Percentiles rank a stretch among this genome's conserved stretches.
Evolutionary conservation across 2,329 filamentous ascomycete species (phyloP).

Genomic region (Paecilomyces dactylethromorphus): DNA sequence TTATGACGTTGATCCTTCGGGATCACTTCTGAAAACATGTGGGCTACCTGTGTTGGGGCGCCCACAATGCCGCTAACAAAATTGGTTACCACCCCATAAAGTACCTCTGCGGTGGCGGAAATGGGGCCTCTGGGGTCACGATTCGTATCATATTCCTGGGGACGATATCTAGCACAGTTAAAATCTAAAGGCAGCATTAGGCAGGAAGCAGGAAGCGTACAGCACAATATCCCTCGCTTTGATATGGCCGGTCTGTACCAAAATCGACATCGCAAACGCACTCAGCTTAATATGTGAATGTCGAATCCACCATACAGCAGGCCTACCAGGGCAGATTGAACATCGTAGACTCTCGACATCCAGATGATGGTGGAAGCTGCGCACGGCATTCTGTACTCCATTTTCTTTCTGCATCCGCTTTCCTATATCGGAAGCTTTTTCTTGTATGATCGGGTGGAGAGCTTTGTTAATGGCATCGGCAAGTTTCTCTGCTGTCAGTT

Average conservation of each 20-base stretch:
- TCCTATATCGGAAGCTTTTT: slow-evolving; percentile 29
- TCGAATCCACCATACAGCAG: not conserved
- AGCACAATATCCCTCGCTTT: not conserved
- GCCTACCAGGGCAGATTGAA: not conserved
- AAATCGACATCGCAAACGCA: not conserved
- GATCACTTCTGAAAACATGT: not conserved
- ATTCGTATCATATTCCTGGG: not conserved
- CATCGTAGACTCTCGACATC: not conserved
- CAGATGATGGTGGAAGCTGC: not conserved
- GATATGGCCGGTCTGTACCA: not conserved
- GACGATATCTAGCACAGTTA: not conserved
- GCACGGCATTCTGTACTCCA: not conserved
- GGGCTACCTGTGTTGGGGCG: not conserved
- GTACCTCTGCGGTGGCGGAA: not conserved
- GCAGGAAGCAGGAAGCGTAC: no score
- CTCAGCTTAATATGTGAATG: not conserved
- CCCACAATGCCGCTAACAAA: not conserved
- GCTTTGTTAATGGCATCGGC: slow-evolving; percentile 39
- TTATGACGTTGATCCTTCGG: not conserved
- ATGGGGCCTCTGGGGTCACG: not conserved
- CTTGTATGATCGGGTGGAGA: slow-evolving; percentile 29
- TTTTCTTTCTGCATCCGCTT: slow-evolving; percentile 19
- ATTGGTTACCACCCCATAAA: not conserved
- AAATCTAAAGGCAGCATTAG: no score
- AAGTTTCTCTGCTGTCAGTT: slow-evolving; percentile 39